These are phyloP conservation scores for Lactifluus volemus DNA, from an alignment of 768 basidiomycete genomes.

Conservation along the genomic window DNA sequence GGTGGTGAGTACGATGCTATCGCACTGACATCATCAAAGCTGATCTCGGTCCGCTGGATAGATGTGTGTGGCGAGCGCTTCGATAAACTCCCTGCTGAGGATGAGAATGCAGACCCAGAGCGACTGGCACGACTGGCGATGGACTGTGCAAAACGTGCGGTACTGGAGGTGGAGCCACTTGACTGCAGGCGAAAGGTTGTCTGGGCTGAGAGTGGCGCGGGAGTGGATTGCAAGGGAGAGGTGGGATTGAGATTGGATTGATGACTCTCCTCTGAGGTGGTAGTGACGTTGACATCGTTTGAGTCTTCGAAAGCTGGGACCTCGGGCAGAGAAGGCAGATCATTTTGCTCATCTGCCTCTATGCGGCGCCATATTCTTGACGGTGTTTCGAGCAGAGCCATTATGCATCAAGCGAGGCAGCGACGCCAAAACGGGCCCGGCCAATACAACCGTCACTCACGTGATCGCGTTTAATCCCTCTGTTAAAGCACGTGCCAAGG, in stretches of 20 bases:
- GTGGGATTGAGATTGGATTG: slow-evolving; percentile 32
- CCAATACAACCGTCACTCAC: neutral
- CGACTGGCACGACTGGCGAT: slow-evolving; percentile 38
- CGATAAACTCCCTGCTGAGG: slow-evolving; percentile 9
- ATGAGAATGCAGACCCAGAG: slow-evolving; percentile 27
- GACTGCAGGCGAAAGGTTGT: slow-evolving; percentile 43
- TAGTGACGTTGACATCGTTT: slow-evolving; percentile 31
- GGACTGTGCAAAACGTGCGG: slow-evolving; percentile 44
- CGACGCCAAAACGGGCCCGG: no score
- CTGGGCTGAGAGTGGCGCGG: slow-evolving; percentile 41
- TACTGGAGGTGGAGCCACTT: slow-evolving; percentile 35
- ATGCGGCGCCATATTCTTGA: slow-evolving; percentile 82
- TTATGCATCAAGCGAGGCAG: neutral
- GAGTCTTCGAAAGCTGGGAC: slow-evolving; percentile 66
- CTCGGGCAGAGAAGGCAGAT: slow-evolving; percentile 78
- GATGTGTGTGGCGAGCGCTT: slow-evolving; percentile 1
- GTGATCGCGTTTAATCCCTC: slow-evolving; percentile 4
- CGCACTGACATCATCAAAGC: slow-evolving; percentile 48
- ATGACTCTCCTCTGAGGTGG: slow-evolving; percentile 31
- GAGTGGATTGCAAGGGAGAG: slow-evolving; percentile 61
- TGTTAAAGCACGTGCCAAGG: no score
- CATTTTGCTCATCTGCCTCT: slow-evolving; percentile 60
- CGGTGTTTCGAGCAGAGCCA: slow-evolving; percentile 52
- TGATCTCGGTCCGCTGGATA: slow-evolving; percentile 20
- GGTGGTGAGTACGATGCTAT: slow-evolving; percentile 47